A percentile compares a stretch with the other conserved stretches of the same genome.
Evolutionary conservation across 2,329 filamentous ascomycete genomes (phyloP).

Genomic region (Curvularia sp.): DNA sequence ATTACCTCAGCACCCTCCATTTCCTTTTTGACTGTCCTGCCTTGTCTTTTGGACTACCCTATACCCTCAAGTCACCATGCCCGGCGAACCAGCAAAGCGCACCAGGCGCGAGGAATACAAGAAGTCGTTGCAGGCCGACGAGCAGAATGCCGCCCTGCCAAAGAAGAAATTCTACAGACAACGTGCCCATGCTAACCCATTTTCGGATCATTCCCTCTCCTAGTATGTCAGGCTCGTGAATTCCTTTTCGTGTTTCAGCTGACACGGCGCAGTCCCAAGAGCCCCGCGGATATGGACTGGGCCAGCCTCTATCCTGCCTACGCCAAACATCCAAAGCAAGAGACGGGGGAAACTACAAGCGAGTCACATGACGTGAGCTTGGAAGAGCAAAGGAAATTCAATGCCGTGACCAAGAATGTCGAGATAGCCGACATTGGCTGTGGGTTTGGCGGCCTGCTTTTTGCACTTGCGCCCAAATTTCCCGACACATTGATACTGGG

Average conservation of each 20-base stretch:
- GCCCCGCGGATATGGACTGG: slow-evolving; percentile 91
- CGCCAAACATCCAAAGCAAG: slow-evolving; percentile 37
- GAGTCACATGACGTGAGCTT: slow-evolving; percentile 31
- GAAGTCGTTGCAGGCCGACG: slow-evolving; percentile 43
- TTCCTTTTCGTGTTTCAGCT: slow-evolving; percentile 14
- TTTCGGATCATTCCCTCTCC: slow-evolving; percentile 87
- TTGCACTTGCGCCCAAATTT: slow-evolving; percentile 81
- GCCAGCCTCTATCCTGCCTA: slow-evolving; percentile 80
- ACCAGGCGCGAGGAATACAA: slow-evolving; percentile 58
- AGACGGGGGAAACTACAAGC: slow-evolving; percentile 25
- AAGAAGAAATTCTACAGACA: slow-evolving; percentile 97
- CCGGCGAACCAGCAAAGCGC: slow-evolving; percentile 48
- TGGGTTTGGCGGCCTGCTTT: slow-evolving; percentile 89
- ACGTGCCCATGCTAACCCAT: slow-evolving; percentile 95
- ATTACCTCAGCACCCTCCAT: slow-evolving; percentile 20
- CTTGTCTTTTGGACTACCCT: slow-evolving; percentile 4
- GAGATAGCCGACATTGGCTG: slow-evolving; percentile 97
- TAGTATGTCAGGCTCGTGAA: slow-evolving; percentile 66
- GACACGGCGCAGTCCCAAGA: slow-evolving; percentile 67
- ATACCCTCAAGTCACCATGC: slow-evolving; percentile 32
- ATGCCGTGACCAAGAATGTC: slow-evolving; percentile 69
- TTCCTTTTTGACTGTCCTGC: slow-evolving; percentile 4
- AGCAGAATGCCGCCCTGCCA: slow-evolving; percentile 69
- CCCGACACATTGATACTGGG: slow-evolving; percentile 85
- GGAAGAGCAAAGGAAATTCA: slow-evolving; percentile 20